phyloP scores from a whole-genome alignment of 257 asterid genomes.

The Prunella vulgaris region DNA sequence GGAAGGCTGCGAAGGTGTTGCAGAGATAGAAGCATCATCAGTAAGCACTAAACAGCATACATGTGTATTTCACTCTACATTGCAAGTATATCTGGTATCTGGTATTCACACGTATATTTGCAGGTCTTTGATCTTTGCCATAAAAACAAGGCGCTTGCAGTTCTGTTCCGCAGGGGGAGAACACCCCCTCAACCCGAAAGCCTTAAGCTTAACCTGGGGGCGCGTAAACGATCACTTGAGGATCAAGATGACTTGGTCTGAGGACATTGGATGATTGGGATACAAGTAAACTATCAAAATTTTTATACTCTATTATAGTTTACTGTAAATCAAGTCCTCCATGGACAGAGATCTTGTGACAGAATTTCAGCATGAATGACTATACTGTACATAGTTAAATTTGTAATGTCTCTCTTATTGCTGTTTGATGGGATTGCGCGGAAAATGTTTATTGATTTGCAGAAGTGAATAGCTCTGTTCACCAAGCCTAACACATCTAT shows the following conservation, averaged over 20 bases:
- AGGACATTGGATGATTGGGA: not conserved
- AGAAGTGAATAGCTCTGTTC: not conserved
- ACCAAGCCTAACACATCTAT: not conserved
- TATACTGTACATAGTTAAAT: conserved; percentile 27
- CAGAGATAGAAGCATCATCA: conserved; percentile 93
- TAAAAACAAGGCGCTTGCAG: conserved; percentile 78
- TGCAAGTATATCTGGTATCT: not conserved
- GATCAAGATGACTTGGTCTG: conserved; percentile 50
- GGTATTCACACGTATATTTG: not conserved
- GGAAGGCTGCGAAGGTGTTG: conserved; percentile 82
- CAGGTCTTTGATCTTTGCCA: conserved; percentile 92
- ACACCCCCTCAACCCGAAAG: conserved; percentile 82
- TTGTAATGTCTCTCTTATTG: conserved; percentile 5
- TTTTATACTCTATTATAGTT: not conserved
- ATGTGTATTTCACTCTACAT: not conserved
- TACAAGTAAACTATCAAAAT: not conserved
- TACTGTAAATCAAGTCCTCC: not conserved
- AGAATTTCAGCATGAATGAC: conserved; percentile 4
- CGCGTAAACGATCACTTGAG: conserved; percentile 83
- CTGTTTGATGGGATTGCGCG: not conserved
- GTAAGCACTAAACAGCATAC: conserved; percentile 48
- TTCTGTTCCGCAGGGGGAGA: conserved; percentile 72
- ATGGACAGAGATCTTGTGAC: not conserved
- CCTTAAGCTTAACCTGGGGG: conserved; percentile 72
- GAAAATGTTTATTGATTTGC: not conserved